Evolutionary conservation across 1,139 yeast genomes (phyloP), one percentile per base, ranked within the genome.

Genomic region (Maudiozyma humilis): DNA sequence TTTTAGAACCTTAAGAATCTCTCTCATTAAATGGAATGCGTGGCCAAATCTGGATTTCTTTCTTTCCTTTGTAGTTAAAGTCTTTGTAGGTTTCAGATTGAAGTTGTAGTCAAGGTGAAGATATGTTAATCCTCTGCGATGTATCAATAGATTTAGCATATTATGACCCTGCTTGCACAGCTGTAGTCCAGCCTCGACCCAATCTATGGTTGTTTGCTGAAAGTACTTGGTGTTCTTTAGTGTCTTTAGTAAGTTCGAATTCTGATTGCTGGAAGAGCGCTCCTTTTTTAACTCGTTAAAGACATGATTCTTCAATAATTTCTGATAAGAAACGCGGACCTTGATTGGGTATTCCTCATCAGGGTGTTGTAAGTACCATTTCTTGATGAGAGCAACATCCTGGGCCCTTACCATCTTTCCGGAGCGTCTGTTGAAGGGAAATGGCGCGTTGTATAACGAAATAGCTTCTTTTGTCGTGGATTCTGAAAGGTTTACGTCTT

Each of bases 131-230:
- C 98, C 98, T 56, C 86, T 82, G 57, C 89, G 76, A 63, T 93
- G 98, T 39, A 93, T 87, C 51, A 93, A 68, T 32, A 93, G 68
- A 59, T 89, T 91, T 38, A 93, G 72, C 95, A 91, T 89, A 54
- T 88, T 89, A 62, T 82, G 86, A 1, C 98, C 98, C 63, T 93
- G 99, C 32, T 80, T 75, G 57, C 96, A 85, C 1, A 93, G 79
- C 63, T 91, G 98, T 44, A 91, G 67, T 23, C 96, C 98, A 1
- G 97, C 98, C 62, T 93, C 99, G 1, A 91, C 93, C 99, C 99
- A 93, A 62, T 91, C 98, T 41, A 91, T 81, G 0, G 88, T 75
- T 0, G 98, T 91, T 56, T 84, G 83, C 57, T 88, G 95, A 65
- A 93, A 93, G 62, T 78, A 93, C 54, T 86, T 88, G 0, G 98